Evolutionary conservation across 1,139 yeast species (phyloP), one percentile per base, ranked within the genome.

Genomic region (Yamadazyma trypodendri): DNA sequence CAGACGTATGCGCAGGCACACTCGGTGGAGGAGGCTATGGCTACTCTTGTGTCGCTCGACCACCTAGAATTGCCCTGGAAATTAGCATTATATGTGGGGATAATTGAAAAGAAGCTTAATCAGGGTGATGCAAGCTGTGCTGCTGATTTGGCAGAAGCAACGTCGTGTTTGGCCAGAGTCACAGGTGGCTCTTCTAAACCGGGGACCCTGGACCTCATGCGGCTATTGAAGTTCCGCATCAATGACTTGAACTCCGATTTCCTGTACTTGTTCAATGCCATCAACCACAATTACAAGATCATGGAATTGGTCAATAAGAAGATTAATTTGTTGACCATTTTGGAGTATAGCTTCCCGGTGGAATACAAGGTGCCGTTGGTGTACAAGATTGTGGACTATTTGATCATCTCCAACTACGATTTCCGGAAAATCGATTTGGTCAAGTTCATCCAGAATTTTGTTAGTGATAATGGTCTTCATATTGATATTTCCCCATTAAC

Each of bases 221-320:
- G 35, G 22, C 23, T 40, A 9, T 15, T 52, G 11, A 52, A 45
- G 31, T 40, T 49, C 14, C 51, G 42, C 17, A 38, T 41, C 17
- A 42, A 42, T 23, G 60, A 55, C 37, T 45, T 68, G 28, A 41
- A 45, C 32, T 53, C 64, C 2, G 75, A 69, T 46, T 63, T 52
- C 44, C 62, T 59, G 40, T 56, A 52, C 35, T 43, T 67, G n/a
- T 42, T 58, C 3, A 47, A 53, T 16, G 32, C 34, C 24, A 30
- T 41, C 10, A 37, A 33, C 24, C 22, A 35, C 7, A 49, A 48
- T 2, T 50, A 51, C 27, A 55, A 58, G 32, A 48, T 67, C 14
- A 57, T 65, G 31, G 74, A 68, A 27, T 54, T 68, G 42, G 56
- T 68, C 18, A 65, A 66, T 43, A 67, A 68, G 44, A 69, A 69